Evolutionary conservation across 257 asterid genomes (phyloP).

Genomic region (Catharanthus roseus): DNA sequence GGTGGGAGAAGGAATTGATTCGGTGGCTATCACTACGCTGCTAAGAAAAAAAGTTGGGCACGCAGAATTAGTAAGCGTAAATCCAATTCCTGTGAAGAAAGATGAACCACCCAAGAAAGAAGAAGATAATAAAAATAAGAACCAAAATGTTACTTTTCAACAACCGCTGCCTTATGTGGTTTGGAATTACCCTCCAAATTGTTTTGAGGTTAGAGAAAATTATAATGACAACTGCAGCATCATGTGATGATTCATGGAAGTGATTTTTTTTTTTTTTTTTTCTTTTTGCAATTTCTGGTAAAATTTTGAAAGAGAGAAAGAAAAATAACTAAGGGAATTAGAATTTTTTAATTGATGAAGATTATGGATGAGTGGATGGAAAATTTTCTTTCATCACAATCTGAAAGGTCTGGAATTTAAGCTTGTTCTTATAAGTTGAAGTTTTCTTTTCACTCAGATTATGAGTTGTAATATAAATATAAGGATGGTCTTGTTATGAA

Average conservation of each 20-base stretch:
- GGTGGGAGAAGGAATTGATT: no score
- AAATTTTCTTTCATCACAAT: background rate
- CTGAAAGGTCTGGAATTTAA: background rate
- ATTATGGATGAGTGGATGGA: background rate
- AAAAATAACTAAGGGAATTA: background rate
- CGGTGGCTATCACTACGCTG: no score
- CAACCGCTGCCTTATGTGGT: background rate
- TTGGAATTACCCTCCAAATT: background rate
- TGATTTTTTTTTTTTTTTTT: no score
- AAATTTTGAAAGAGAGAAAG: background rate
- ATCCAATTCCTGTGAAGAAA: no score
- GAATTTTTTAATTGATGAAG: background rate
- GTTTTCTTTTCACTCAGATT: background rate
- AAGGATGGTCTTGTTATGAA: no score
- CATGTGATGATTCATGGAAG: no score
- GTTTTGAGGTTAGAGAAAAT: conserved; percentile 9
- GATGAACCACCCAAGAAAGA: no score
- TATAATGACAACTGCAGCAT: conserved; percentile 29
- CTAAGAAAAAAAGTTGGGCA: no score
- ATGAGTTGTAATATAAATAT: background rate
- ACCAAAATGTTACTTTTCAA: no score
- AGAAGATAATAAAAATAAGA: no score
- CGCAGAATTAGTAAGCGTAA: no score
- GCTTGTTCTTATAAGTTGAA: background rate
- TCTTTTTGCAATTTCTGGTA: background rate